A percentile compares a stretch with the other conserved stretches of the same genome.
These are phyloP conservation scores for Fusarium albidum DNA, from an alignment of 2,329 filamentous ascomycete species.

Conservation along the genomic window DNA sequence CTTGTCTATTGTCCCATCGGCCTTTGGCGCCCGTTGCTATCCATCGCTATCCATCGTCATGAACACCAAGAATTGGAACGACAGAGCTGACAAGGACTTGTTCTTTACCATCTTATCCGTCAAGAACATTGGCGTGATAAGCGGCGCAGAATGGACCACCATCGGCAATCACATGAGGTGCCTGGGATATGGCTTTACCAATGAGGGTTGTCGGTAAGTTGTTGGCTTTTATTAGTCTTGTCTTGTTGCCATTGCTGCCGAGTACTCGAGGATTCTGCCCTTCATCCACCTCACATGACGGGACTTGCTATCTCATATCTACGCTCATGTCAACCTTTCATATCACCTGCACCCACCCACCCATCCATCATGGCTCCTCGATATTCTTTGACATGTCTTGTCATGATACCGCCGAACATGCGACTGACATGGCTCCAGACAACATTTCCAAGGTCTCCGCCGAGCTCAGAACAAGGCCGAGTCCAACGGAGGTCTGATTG, in stretches of 20 bases:
- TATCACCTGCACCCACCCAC: not conserved
- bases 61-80: slow-evolving; percentile 69
- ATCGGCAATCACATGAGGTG: slow-evolving; percentile 69
- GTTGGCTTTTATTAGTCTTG: slow-evolving; percentile 9
- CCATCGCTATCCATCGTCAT: slow-evolving; percentile 37
- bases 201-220: slow-evolving; percentile 70
- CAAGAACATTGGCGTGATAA: slow-evolving; percentile 71
- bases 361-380: not conserved
- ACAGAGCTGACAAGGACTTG: slow-evolving; percentile 68
- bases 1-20: slow-evolving; percentile 27
- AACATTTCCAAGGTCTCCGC: slow-evolving; percentile 68
- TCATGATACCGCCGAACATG: not conserved
- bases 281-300: slow-evolving; percentile 9
- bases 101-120: slow-evolving; percentile 70
- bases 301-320: slow-evolving; percentile 10
- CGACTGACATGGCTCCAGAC: slow-evolving; percentile 48
- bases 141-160: slow-evolving; percentile 67
- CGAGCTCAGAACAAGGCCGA: slow-evolving; percentile 64
- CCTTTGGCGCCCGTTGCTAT: not conserved
- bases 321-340: slow-evolving; percentile 6
- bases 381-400: not conserved
- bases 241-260: not conserved
- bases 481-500: slow-evolving; percentile 44
- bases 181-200: slow-evolving; percentile 69
- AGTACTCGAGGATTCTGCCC: not conserved